Evolutionary conservation across 495 filamentous ascomycete species (phyloP), one percentile per base, ranked within the genome.

Genomic region (Penicillium daleae): DNA sequence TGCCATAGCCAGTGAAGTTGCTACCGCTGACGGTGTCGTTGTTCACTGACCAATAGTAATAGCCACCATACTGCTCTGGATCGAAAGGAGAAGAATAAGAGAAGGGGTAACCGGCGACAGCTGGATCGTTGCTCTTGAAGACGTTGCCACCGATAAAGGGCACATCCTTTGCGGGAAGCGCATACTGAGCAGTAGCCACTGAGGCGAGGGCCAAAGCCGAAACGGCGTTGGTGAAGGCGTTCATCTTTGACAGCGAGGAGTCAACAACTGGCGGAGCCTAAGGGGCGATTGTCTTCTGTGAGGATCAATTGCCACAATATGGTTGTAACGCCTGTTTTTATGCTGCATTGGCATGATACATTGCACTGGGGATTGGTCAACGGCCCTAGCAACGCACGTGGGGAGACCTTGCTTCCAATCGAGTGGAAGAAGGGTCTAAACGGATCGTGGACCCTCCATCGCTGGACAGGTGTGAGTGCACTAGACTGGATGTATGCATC

Each of bases 11-110:
- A 19, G 64, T 59, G 31, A 56, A 58, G 53, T 67, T 67, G 32
- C 46, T 48, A 12, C 37, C 61, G 24, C 1, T 49, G 33, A 67
- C 64, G 26, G 64, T 67, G 10, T 67, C 49, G 35, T 67, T 67
- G 46, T 64, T 67, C n/a, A 64, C 55, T 6, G 60, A 27, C 53
- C 56, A 67, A 37, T 26, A 35, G 48, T 67, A 67, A 61, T 67
- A 67, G 17, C 64, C 64, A 7, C 64, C 64, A 42, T 67, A 67
- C 46, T 33, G 42, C 24, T 56, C 19, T 2, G 64, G 31, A 0
- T 51, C 56, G 35, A 67, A 67, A 3, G 64, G 64, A 58, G 44
- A 17, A 1, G 42, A 50, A 33, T 67, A 67, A n/a, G 56, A 22
- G 46, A 67, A 44, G 15, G 64, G 37, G 22, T 56, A 64, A 51